phyloP scores from a whole-genome alignment of 2,329 filamentous ascomycete species.

The Pseudocercospora vitis region DNA sequence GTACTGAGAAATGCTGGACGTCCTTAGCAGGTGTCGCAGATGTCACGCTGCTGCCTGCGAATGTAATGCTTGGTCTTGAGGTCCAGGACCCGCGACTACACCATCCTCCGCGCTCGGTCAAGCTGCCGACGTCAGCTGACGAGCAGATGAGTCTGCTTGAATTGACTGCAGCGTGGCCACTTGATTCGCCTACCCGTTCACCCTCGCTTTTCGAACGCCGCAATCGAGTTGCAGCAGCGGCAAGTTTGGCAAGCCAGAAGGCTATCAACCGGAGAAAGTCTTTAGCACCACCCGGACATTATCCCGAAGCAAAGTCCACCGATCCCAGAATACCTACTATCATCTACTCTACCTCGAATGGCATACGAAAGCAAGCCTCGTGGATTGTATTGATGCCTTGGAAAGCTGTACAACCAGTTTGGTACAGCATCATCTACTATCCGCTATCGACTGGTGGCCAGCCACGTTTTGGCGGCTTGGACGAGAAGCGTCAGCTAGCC shows the following conservation, averaged over 20 bases:
- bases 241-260: slow-evolving; percentile 71
- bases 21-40: slow-evolving; percentile 63
- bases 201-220: slow-evolving; percentile 65
- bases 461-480: slow-evolving; percentile 76
- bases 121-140: slow-evolving; percentile 27
- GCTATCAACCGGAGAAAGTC: slow-evolving; percentile 75
- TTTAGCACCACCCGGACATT: slow-evolving; percentile 61
- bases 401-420: slow-evolving; percentile 82
- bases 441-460: slow-evolving; percentile 78
- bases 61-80: slow-evolving; percentile 70
- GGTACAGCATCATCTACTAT: slow-evolving; percentile 82
- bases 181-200: slow-evolving; percentile 51
- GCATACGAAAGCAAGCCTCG: slow-evolving; percentile 57
- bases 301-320: slow-evolving; percentile 56
- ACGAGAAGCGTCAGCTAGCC: slow-evolving; percentile 74
- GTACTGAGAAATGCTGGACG: slow-evolving; percentile 49
- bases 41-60: slow-evolving; percentile 66
- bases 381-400: slow-evolving; percentile 89
- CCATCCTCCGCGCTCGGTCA: slow-evolving; percentile 66
- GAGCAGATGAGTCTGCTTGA: slow-evolving; percentile 53
- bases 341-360: slow-evolving; percentile 50
- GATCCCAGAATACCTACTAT: slow-evolving; percentile 80
- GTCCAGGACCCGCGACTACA: slow-evolving; percentile 76
- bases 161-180: slow-evolving; percentile 66
- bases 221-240: slow-evolving; percentile 63